Conservation (phyloP, 768 basidiomycete genomes). For the Cyclocybe aegerita region DNA sequence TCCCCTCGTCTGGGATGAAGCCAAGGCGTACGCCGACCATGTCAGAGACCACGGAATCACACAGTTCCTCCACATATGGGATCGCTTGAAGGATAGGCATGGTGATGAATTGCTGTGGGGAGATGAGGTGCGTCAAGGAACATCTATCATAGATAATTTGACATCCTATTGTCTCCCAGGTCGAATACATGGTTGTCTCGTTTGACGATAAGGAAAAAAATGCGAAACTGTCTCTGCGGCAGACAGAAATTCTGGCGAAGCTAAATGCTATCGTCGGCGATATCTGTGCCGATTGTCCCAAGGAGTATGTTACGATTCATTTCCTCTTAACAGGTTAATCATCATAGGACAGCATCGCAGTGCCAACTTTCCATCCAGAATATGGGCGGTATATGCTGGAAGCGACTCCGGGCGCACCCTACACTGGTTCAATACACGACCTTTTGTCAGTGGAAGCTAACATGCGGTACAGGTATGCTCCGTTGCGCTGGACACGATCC, state of each 20-base stretch:
- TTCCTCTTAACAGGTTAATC: not conserved
- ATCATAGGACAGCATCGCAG: slow-evolving; percentile 47
- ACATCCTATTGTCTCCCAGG: slow-evolving; percentile 31
- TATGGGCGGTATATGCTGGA: slow-evolving; percentile 99
- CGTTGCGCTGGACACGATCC: not conserved
- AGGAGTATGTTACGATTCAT: slow-evolving; percentile 45
- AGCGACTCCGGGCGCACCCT: slow-evolving; percentile 94
- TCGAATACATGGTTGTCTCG: slow-evolving; percentile 94
- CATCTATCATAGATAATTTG: not conserved
- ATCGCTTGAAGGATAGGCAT: slow-evolving; percentile 83
- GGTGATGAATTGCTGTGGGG: slow-evolving; percentile 97
- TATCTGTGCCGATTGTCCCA: slow-evolving; percentile 58
- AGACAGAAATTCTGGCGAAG: slow-evolving; percentile 89
- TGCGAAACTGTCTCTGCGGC: slow-evolving; percentile 89
- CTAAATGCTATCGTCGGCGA: slow-evolving; percentile 67
- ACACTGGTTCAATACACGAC: slow-evolving; percentile 84
- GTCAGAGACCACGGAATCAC: slow-evolving; percentile 91
- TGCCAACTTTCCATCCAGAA: slow-evolving; percentile 96
- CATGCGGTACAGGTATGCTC: slow-evolving; percentile 85
- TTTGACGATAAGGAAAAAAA: slow-evolving; percentile 78
- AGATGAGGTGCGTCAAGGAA: slow-evolving; percentile 72
- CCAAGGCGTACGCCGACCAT: slow-evolving; percentile 84
- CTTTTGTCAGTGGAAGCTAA: slow-evolving; percentile 89
- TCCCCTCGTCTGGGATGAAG: slow-evolving; percentile 88
- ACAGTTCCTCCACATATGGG: slow-evolving; percentile 94